phyloP scores from a whole-genome alignment of 2,329 filamentous ascomycete species.

The Trichoderma sp. region DNA sequence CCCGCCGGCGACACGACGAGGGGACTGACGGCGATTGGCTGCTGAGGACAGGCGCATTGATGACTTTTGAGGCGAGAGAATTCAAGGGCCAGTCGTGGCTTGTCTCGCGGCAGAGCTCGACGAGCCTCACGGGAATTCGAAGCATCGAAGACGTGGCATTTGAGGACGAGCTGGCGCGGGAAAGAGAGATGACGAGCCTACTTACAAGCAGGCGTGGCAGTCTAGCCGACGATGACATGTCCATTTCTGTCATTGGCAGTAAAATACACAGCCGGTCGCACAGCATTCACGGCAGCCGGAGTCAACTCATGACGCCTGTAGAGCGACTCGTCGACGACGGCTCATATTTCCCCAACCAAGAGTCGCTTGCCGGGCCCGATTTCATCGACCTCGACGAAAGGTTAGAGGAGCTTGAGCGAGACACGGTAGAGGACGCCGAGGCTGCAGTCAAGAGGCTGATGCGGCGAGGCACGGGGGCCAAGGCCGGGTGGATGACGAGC shows the following conservation, averaged over 20 bases:
- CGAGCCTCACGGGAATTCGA: slow-evolving; percentile 53
- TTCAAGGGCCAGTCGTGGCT: slow-evolving; percentile 70
- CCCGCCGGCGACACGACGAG: slow-evolving; percentile 38
- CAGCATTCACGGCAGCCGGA: slow-evolving; percentile 36
- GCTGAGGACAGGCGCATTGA: slow-evolving; percentile 59
- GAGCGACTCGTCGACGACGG: slow-evolving; percentile 42
- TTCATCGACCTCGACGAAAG: slow-evolving; percentile 63
- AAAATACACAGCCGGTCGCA: slow-evolving; percentile 45
- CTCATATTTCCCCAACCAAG: slow-evolving; percentile 43
- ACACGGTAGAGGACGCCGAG: slow-evolving; percentile 56
- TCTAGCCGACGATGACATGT: slow-evolving; percentile 38
- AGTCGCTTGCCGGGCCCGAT: slow-evolving; percentile 53
- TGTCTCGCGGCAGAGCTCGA: slow-evolving; percentile 62
- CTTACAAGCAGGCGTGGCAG: slow-evolving; percentile 49
- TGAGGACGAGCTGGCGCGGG: slow-evolving; percentile 50
- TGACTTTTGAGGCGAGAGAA: slow-evolving; percentile 62
- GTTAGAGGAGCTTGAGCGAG: slow-evolving; percentile 53
- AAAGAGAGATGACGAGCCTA: slow-evolving; percentile 50
- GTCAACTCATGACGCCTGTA: slow-evolving; percentile 45
- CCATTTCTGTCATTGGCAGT: slow-evolving; percentile 41
- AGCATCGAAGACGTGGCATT: slow-evolving; percentile 54
- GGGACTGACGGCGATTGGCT: slow-evolving; percentile 62
- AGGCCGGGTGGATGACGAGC: slow-evolving; percentile 59
- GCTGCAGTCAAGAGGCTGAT: slow-evolving; percentile 57
- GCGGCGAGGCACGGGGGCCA: slow-evolving; percentile 49